Conservation (phyloP, 495 filamentous ascomycete genomes). For the Penicillium antarcticum region DNA sequence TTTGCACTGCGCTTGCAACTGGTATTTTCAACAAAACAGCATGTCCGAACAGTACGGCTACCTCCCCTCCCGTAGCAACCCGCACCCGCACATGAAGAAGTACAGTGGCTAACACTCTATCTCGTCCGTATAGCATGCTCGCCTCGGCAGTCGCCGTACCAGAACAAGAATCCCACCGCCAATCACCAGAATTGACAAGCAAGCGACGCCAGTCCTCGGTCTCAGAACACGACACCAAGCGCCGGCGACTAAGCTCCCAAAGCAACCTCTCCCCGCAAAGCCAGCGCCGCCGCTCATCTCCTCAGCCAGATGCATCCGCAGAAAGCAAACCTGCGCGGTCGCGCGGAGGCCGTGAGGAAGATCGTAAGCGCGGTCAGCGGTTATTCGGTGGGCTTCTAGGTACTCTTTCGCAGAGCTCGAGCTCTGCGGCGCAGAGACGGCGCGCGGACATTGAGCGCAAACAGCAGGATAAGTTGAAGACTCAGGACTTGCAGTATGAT, state of each 20-base stretch:
- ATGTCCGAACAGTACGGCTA: conserved; percentile 35
- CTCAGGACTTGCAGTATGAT: conserved; percentile 67
- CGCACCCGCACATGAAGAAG: background rate
- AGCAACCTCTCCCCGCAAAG: conserved; percentile 16
- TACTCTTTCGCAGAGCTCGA: conserved; percentile 78
- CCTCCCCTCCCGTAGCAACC: background rate
- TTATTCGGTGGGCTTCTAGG: conserved; percentile 87
- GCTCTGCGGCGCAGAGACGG: conserved; percentile 64
- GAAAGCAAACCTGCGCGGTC: conserved; percentile 42
- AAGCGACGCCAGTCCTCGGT: conserved; percentile 60
- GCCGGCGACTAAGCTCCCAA: conserved; percentile 47
- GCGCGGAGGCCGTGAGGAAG: conserved; percentile 55
- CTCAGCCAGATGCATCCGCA: conserved; percentile 25
- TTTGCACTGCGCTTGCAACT: background rate
- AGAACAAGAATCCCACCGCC: conserved; percentile 34
- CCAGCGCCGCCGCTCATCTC: conserved; percentile 11
- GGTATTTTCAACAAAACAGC: background rate
- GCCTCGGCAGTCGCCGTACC: conserved; percentile 66
- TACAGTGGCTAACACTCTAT: background rate
- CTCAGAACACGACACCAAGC: conserved; percentile 53
- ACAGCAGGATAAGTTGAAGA: conserved; percentile 77
- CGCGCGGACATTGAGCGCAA: conserved; percentile 87
- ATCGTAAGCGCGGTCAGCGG: conserved; percentile 82
- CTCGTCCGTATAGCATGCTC: conserved; percentile 35
- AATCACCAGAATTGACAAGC: conserved; percentile 30